These are phyloP conservation scores for Mortierella sp. DNA, from an alignment of 371 early-diverging fungal species.

Conservation along the genomic window DNA sequence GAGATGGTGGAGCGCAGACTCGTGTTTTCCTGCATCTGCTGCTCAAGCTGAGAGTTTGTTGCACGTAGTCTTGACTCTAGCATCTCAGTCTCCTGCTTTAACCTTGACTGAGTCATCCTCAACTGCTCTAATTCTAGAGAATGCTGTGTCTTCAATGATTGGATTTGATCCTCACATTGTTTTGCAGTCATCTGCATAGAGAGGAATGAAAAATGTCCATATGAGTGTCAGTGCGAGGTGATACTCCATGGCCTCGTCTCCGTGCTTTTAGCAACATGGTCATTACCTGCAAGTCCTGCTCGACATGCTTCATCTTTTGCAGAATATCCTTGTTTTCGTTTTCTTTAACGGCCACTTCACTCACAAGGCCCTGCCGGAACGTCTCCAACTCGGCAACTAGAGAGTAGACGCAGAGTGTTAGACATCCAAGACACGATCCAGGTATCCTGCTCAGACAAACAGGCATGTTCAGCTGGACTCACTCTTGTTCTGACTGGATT, in stretches of 20 bases:
- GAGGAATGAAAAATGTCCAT: not conserved
- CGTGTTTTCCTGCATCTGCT: constrained; percentile 46
- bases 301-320: constrained; percentile 60
- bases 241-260: too few species aligned
- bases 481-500: constrained; percentile 53
- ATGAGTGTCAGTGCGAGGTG: not conserved
- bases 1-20: constrained; percentile 59
- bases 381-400: constrained; percentile 65
- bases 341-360: constrained; percentile 66
- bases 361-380: constrained; percentile 62
- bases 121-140: constrained; percentile 57
- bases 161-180: constrained; percentile 62
- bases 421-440: not conserved
- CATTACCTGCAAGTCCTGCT: constrained; percentile 55
- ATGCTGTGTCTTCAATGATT: constrained; percentile 55
- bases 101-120: constrained; percentile 52
- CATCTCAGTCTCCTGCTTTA: constrained; percentile 55
- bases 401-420: not conserved
- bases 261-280: too few species aligned
- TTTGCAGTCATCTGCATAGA: constrained; percentile 44
- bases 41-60: constrained; percentile 30
- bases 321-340: constrained; percentile 62
- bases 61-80: constrained; percentile 44
- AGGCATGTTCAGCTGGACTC: constrained; percentile 2
- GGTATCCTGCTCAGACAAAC: not conserved